phyloP scores from a whole-genome alignment of 148 eudicot species.

The Hydrangea macrophylla region DNA sequence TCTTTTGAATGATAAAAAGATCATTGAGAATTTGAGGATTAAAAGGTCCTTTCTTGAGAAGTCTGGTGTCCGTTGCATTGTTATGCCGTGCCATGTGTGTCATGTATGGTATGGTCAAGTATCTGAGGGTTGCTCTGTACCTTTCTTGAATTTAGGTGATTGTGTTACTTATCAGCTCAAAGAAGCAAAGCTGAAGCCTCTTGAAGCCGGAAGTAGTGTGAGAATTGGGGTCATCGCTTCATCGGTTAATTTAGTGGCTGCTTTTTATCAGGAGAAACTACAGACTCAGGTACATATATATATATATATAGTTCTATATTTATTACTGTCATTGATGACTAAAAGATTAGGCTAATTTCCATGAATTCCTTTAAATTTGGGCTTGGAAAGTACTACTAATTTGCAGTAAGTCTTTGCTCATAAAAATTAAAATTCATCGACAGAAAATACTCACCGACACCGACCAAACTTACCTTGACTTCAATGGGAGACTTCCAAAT shows the following conservation, averaged over 20 bases:
- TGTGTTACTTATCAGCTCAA: constrained; percentile 48
- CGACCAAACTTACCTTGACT: neutral
- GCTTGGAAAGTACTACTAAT: too few species aligned
- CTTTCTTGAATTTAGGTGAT: constrained; percentile 43
- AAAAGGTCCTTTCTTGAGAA: constrained; percentile 49
- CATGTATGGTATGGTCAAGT: constrained; percentile 46
- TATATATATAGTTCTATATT: too few species aligned
- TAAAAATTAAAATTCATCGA: too few species aligned
- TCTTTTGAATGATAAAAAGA: neutral
- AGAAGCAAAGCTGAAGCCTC: constrained; percentile 47
- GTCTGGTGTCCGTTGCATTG: constrained; percentile 53
- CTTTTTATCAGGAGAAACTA: constrained; percentile 42
- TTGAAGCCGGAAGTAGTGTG: constrained; percentile 47
- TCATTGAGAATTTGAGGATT: constrained; percentile 38
- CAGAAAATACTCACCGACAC: too few species aligned
- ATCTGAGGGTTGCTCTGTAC: constrained; percentile 36
- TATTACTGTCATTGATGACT: too few species aligned
- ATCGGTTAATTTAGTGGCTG: constrained; percentile 28
- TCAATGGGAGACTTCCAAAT: neutral
- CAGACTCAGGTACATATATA: constrained; percentile 34
- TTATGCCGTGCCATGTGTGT: constrained; percentile 57
- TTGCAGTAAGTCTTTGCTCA: too few species aligned
- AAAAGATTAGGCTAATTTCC: too few species aligned
- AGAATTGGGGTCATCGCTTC: constrained; percentile 49
- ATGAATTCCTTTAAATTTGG: too few species aligned